A percentile compares a stretch with the other conserved stretches of the same genome.
phyloP scores from a whole-genome alignment of 768 basidiomycete genomes.

The Leccinellum albellum region DNA sequence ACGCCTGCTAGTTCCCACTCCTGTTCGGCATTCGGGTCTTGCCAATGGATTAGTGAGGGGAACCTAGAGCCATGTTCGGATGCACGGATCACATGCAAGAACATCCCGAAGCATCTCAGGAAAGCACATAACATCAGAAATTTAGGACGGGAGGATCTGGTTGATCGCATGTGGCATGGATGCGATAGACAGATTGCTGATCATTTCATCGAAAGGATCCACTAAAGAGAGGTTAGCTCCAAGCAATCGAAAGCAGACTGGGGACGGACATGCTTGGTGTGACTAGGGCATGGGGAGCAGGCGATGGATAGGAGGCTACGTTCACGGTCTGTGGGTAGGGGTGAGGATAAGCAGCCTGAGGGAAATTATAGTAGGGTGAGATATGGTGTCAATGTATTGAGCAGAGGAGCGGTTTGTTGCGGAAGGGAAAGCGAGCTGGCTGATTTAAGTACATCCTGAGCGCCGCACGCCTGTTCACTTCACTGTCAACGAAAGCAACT shows the following conservation, averaged over 20 bases:
- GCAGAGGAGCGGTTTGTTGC: background rate
- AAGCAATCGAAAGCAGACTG: too few species aligned
- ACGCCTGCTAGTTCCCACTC: background rate
- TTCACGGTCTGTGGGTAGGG: background rate
- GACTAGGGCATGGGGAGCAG: background rate
- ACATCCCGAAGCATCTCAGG: too few species aligned
- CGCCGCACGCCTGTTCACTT: too few species aligned
- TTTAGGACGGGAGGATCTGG: too few species aligned
- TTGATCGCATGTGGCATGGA: too few species aligned
- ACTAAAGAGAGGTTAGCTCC: conserved; percentile 8
- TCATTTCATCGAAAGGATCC: background rate
- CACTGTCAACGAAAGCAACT: background rate
- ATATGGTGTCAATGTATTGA: conserved; percentile 6
- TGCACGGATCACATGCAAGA: too few species aligned
- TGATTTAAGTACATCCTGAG: background rate
- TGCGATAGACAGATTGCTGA: too few species aligned
- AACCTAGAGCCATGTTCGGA: too few species aligned
- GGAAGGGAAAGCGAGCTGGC: background rate
- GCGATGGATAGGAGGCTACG: background rate
- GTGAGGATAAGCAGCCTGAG: background rate
- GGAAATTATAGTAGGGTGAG: background rate
- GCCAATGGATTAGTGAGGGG: too few species aligned
- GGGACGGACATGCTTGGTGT: conserved; percentile 9
- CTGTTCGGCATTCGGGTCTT: background rate
- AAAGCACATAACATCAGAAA: too few species aligned